Base-by-base conservation (phyloP, 345 rosid genomes). In the Cardamine occulta region DNA sequence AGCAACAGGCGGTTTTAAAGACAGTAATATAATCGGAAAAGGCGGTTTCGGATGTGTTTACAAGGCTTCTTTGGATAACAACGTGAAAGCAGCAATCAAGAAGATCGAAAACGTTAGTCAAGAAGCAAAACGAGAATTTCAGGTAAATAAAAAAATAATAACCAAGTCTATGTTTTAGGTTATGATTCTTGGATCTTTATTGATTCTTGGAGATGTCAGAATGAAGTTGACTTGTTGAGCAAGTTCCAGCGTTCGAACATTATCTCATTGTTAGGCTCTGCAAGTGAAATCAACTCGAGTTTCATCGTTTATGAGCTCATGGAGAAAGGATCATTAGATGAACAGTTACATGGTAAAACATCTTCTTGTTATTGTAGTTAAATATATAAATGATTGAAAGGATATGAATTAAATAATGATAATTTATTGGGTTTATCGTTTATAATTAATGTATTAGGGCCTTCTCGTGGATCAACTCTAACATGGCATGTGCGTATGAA, bases 11-110 rank as follows among this genome's bases (percentile, higher is more conserved):
- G 83, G 84, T 76, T 95, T 95, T 69, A 86, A 78, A 54, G 92
- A 87, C 32, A 82, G 80, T 51, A 90, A 84, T 70, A 66, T 90
- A 82, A 66, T 74, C 29, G 99, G 99, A 47, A 80, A 78, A 75
- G 99, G 99, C 12, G 97, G 92, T 63, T 95, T 95, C 56, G 99
- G 97, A 70, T 79, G 82, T 55, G 99, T 95, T 75, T 95, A 88
- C 80, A 87, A 86, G 81, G 94, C 97, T 63, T 74, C 39, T 13
- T 64, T 91, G 55, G 92, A 88, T 1, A 85, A 81, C 72, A 79
- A 75, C 74, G 48, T 56, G 17, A 70, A 54, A 44, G 88, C 83
- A 53, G 97, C 99, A 8, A 87, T 95, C 42, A 95, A 95, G 82
- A 95, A 90, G 78, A 79, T 88, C 55, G 82, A 91, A 65, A 88